A percentile compares a stretch with the other conserved stretches of the same genome.
phyloP scores from a whole-genome alignment of 257 asterid genomes.

The Lycium barbarum region DNA sequence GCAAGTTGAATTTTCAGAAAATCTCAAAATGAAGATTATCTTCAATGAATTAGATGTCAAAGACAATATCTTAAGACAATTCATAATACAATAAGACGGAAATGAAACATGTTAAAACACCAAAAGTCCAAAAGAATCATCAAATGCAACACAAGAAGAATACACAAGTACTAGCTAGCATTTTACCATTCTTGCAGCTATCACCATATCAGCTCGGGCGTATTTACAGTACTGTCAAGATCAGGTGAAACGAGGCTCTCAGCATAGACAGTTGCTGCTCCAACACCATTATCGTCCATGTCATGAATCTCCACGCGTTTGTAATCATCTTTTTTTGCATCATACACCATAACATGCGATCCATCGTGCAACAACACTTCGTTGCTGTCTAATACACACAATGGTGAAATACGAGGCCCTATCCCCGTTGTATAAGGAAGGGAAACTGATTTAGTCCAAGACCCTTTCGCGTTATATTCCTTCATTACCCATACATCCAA shows the following conservation, averaged over 20 bases:
- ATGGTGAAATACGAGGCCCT: conserved; percentile 31
- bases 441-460: conserved; percentile 50
- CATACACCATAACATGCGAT: conserved; percentile 41
- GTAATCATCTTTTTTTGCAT: conserved; percentile 35
- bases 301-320: conserved; percentile 36
- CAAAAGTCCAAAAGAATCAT: background rate
- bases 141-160: background rate
- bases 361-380: conserved; percentile 44
- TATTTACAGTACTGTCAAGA: background rate
- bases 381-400: conserved; percentile 43
- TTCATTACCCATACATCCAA: conserved; percentile 59
- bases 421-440: conserved; percentile 38
- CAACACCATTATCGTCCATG: background rate
- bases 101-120: background rate
- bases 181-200: background rate
- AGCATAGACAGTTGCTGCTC: conserved; percentile 45
- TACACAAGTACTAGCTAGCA: background rate
- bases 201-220: background rate
- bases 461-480: conserved; percentile 51
- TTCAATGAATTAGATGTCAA: too few relatives aligned
- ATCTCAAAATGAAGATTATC: too few relatives aligned
- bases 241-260: conserved; percentile 57
- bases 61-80: too few relatives aligned
- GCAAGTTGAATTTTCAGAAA: too few relatives aligned
- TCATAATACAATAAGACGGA: too few relatives aligned